These are phyloP conservation scores for Candida xyloterini DNA, from an alignment of 805 yeast species.

Conservation along the genomic window DNA sequence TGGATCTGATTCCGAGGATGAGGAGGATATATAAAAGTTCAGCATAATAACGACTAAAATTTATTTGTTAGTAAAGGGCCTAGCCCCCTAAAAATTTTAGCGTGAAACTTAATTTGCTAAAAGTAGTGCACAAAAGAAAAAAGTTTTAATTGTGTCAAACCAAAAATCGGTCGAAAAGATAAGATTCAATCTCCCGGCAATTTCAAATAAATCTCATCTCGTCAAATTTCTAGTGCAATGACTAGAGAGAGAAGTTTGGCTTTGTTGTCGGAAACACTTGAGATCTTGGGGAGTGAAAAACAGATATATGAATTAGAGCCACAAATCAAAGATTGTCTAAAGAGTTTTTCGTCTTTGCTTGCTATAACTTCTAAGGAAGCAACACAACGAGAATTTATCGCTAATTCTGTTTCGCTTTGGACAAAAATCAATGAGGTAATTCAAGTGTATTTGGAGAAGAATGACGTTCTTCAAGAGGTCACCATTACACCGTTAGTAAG, in stretches of 20 bases:
- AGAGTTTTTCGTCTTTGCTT: slow-evolving; percentile 13
- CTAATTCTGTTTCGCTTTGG: slow-evolving; percentile 24
- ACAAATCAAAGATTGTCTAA: slow-evolving; percentile 13
- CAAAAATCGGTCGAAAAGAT: neutral
- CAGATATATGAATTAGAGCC: neutral
- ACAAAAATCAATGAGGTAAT: slow-evolving; percentile 16
- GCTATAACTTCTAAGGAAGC: slow-evolving; percentile 14
- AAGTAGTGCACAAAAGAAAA: neutral
- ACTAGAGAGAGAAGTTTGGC: slow-evolving; percentile 17
- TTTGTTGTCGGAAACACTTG: slow-evolving; percentile 16
- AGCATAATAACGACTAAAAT: neutral
- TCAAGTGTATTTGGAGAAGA: slow-evolving; percentile 2
- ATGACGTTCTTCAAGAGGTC: neutral
- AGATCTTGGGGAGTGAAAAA: slow-evolving; percentile 4
- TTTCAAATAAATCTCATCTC: neutral
- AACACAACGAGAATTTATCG: slow-evolving; percentile 15
- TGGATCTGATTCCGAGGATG: slow-evolving; percentile 35
- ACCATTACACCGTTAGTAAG: slow-evolving; percentile 1
- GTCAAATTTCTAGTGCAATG: slow-evolving; percentile 7
- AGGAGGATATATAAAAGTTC: neutral
- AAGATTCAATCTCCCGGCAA: neutral
- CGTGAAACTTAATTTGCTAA: neutral
- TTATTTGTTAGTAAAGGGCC: no score
- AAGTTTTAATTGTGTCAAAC: neutral
- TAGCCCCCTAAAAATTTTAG: neutral